These are phyloP conservation scores for Pseudocercospora vitis DNA, from an alignment of 2,329 filamentous ascomycete genomes.

Conservation along the genomic window DNA sequence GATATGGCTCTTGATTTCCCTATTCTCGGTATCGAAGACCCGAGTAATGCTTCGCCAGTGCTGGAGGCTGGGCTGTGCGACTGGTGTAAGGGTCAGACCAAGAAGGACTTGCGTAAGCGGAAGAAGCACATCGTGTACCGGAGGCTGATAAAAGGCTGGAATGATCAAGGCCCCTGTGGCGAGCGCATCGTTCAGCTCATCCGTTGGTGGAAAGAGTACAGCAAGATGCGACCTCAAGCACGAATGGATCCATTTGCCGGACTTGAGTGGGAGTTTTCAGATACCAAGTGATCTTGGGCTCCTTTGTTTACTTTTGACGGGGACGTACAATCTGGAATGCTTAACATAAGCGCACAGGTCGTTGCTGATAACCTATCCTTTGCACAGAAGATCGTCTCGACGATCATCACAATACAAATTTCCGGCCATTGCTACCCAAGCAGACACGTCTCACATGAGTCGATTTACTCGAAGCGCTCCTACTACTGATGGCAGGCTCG, in stretches of 20 bases:
- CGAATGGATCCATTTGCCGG: not conserved
- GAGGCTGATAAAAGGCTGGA: not conserved
- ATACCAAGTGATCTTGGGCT: too few species aligned
- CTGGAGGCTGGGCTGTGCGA: not conserved
- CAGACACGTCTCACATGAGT: too few species aligned
- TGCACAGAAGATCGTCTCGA: too few species aligned
- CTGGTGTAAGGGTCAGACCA: not conserved
- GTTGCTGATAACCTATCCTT: too few species aligned
- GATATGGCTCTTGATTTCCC: not conserved
- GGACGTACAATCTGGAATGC: too few species aligned
- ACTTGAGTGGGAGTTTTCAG: not conserved
- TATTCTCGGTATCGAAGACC: not conserved
- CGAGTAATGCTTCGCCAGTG: not conserved
- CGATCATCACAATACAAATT: too few species aligned
- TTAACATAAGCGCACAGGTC: too few species aligned
- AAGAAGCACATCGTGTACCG: conserved; percentile 1
- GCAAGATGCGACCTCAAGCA: conserved; percentile 1
- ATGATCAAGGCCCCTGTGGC: not conserved
- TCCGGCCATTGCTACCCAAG: too few species aligned
- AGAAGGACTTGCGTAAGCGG: not conserved
- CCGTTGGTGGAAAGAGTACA: conserved; percentile 4
- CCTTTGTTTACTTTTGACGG: too few species aligned
- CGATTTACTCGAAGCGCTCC: too few species aligned
- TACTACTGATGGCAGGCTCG: too few species aligned
- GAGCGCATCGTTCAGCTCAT: conserved; percentile 1